Conservation (phyloP, 2,329 filamentous ascomycete genomes). For the Colletotrichum phormii region DNA sequence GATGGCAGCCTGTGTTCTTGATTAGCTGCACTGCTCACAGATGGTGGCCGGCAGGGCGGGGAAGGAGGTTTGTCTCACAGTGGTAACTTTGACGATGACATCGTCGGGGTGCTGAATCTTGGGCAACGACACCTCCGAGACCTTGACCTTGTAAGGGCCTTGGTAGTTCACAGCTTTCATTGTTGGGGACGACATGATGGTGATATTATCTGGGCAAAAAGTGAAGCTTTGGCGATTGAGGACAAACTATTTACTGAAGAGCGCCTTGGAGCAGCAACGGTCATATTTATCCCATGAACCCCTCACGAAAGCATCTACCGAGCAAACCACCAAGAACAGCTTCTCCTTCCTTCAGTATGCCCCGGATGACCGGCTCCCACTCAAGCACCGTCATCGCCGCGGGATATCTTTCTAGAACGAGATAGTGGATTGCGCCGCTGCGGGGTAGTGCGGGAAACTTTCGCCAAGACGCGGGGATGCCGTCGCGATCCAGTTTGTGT, state of each 20-base stretch:
- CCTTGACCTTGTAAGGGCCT: slow-evolving; percentile 70
- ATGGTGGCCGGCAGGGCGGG: background rate
- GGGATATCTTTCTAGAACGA: slow-evolving; percentile 19
- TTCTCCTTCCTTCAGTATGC: background rate
- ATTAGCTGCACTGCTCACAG: background rate
- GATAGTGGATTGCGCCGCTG: slow-evolving; percentile 7
- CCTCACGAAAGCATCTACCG: slow-evolving; percentile 1
- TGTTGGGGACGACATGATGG: slow-evolving; percentile 40
- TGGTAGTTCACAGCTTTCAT: slow-evolving; percentile 75
- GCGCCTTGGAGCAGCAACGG: background rate
- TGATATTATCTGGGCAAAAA: background rate
- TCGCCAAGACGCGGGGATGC: slow-evolving; percentile 25
- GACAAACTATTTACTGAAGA: no score
- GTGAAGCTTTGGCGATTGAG: background rate
- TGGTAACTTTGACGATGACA: slow-evolving; percentile 74
- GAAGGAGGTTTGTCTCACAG: slow-evolving; percentile 52
- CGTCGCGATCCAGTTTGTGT: slow-evolving; percentile 7
- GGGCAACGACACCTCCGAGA: slow-evolving; percentile 69
- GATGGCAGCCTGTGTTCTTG: slow-evolving; percentile 54
- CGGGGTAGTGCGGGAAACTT: slow-evolving; percentile 31
- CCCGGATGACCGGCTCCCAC: slow-evolving; percentile 12
- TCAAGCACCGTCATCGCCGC: slow-evolving; percentile 20
- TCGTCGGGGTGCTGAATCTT: slow-evolving; percentile 73
- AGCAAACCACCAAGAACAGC: slow-evolving; percentile 10
- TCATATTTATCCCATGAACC: slow-evolving; percentile 20